These are phyloP conservation scores for Naganishia kalamii DNA, from an alignment of 768 basidiomycete genomes.

Conservation along the genomic window DNA sequence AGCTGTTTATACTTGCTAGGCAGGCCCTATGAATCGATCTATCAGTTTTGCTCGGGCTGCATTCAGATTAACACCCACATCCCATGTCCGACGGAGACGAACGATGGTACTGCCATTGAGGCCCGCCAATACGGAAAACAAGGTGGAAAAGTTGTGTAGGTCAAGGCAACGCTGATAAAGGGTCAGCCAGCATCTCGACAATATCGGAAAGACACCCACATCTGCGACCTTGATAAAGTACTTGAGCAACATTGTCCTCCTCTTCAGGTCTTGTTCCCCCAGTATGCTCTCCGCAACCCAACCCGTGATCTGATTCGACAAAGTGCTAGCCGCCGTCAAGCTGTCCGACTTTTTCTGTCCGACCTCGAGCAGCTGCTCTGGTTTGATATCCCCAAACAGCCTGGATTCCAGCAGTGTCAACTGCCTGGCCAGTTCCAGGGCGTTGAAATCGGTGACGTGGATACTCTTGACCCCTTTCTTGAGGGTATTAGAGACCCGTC, in stretches of 20 bases:
- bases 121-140: constrained; percentile 85
- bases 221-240: constrained; percentile 79
- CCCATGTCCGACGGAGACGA: constrained; percentile 87
- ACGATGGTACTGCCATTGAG: constrained; percentile 93
- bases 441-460: constrained; percentile 81
- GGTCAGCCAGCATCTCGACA: not conserved
- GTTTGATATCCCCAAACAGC: constrained; percentile 74
- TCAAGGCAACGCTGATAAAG: constrained; percentile 67
- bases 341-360: constrained; percentile 62
- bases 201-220: constrained; percentile 30
- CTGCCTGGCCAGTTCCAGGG: constrained; percentile 85
- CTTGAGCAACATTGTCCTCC: constrained; percentile 72
- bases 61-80: constrained; percentile 53
- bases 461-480: constrained; percentile 54
- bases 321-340: constrained; percentile 73
- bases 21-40: constrained; percentile 56
- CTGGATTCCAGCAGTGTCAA: constrained; percentile 87
- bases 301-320: constrained; percentile 89
- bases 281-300: constrained; percentile 84
- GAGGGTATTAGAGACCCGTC: constrained; percentile 62
- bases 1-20: constrained; percentile 75
- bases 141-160: constrained; percentile 83
- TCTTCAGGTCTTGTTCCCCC: constrained; percentile 76
- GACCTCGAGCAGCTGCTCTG: constrained; percentile 81
- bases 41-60: constrained; percentile 4